Evolutionary conservation across 768 basidiomycete species (phyloP).

Genomic region (Hygrophorus russula): DNA sequence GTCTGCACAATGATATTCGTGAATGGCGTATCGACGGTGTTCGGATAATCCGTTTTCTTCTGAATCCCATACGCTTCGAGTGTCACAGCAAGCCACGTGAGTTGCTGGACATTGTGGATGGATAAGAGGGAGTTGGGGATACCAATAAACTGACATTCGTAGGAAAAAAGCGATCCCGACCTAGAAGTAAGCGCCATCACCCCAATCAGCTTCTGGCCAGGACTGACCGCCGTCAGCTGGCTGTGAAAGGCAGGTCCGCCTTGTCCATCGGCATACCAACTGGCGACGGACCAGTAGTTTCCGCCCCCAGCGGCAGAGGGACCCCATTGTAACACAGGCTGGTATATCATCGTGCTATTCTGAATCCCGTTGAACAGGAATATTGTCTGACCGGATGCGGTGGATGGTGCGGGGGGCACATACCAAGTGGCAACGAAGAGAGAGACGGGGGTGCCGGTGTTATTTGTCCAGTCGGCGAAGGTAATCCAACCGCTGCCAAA

Average conservation of each 20-base stretch:
- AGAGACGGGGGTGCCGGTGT: constrained; percentile 8
- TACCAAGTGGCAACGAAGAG: constrained; percentile 12
- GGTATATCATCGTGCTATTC: constrained; percentile 10
- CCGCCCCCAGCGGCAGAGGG: constrained; percentile 14
- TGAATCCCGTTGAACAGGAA: constrained; percentile 14
- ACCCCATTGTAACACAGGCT: constrained; percentile 17
- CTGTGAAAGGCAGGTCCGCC: neutral
- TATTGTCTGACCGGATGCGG: constrained; percentile 11
- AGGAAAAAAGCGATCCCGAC: neutral
- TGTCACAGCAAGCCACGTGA: neutral
- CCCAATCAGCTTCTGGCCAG: neutral
- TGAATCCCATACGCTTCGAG: neutral
- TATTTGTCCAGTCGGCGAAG: constrained; percentile 8
- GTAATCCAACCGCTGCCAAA: constrained; percentile 5
- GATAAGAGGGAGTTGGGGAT: neutral
- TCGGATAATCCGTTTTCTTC: neutral
- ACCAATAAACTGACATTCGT: neutral
- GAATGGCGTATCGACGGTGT: constrained; percentile 9
- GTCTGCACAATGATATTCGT: too few relatives aligned
- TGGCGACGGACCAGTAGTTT: constrained; percentile 15
- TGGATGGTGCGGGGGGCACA: constrained; percentile 13
- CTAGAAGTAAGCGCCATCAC: neutral
- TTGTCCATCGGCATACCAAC: constrained; percentile 9
- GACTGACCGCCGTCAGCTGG: neutral
- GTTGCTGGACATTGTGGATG: neutral